Conservation (phyloP, 768 basidiomycete species). For the Rhizopogon sp. region DNA sequence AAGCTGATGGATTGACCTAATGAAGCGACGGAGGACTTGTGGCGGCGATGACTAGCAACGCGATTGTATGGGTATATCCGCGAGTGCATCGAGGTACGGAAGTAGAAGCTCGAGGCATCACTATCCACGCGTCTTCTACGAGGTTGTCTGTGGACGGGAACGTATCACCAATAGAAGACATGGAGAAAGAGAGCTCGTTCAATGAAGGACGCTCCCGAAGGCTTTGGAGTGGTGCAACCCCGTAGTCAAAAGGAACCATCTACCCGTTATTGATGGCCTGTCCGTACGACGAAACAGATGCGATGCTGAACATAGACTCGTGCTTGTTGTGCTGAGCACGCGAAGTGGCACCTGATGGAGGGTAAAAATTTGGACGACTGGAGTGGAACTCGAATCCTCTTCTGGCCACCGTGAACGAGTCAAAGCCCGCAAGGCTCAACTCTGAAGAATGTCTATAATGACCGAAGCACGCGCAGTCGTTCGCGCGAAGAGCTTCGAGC, state of each 20-base stretch:
- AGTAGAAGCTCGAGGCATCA: slow-evolving; percentile 25
- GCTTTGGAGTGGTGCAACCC: no score
- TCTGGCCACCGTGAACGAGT: slow-evolving; percentile 74
- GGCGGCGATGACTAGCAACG: slow-evolving; percentile 42
- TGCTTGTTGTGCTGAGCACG: slow-evolving; percentile 39
- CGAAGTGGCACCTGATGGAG: slow-evolving; percentile 38
- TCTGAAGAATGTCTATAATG: slow-evolving; percentile 41
- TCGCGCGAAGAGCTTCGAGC: slow-evolving; percentile 28
- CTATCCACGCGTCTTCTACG: slow-evolving; percentile 44
- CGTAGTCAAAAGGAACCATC: no score
- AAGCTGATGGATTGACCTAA: slow-evolving; percentile 45
- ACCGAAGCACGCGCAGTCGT: slow-evolving; percentile 14
- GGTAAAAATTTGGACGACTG: slow-evolving; percentile 62
- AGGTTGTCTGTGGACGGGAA: no score
- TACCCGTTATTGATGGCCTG: no score
- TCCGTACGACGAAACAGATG: slow-evolving; percentile 77
- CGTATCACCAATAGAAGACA: no score
- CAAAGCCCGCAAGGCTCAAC: slow-evolving; percentile 65
- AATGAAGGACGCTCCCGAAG: slow-evolving; percentile 52
- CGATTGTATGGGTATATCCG: slow-evolving; percentile 32
- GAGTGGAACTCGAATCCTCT: slow-evolving; percentile 72
- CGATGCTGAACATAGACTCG: slow-evolving; percentile 67
- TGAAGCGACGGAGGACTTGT: slow-evolving; percentile 49
- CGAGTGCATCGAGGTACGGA: slow-evolving; percentile 31
- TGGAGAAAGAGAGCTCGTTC: slow-evolving; percentile 51